Evolutionary conservation across 257 asterid genomes (phyloP), one percentile per base, ranked within the genome.

Genomic region (Solanum chmielewskii): DNA sequence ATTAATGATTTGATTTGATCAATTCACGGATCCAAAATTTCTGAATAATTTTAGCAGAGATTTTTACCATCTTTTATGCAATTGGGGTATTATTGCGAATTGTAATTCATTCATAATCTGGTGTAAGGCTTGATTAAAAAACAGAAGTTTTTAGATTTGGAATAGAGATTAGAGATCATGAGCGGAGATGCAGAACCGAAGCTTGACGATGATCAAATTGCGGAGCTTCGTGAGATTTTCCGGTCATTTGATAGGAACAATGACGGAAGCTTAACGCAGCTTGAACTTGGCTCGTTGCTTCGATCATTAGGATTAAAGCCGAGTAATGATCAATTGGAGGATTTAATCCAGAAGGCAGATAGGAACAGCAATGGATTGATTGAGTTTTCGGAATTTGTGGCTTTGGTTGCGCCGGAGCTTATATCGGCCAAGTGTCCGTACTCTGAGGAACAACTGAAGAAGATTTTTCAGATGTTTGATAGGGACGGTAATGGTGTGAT

Each of bases 341-440:
- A 94, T 83, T 90, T 94, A 69, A 94, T 93, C 81, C 93, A 93
- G 73, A 92, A 90, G 23, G 95, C 94, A 23, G 95, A 94, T 86
- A 92, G 90, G 49, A 94, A 94, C 91, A 94, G 82, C 91, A 94
- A 94, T 85, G 96, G 97, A 35, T 88, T 94, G 89, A 93, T 94
- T 73, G 98, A 94, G 91, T 94, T 94, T 90, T 94, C 98, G 21
- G 97, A 94, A 90, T 94, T 94, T 85, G 95, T 94, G 60, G 92
- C 94, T 8, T 93, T 93, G 89, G 98, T 94, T 70, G 98, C 95
- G 86, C 98, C 95, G 90, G 95, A 94, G 90, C 94, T 93, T 18
- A 73, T 94, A 21, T 91, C 92, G 89, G 96, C 89, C 49, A 92
- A 92, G 84, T 93, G 94, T 21, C 96, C 96, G 12, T 94, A 94